Base-by-base conservation (phyloP, 2,329 filamentous ascomycete genomes). In the Diaporthe capsici region DNA sequence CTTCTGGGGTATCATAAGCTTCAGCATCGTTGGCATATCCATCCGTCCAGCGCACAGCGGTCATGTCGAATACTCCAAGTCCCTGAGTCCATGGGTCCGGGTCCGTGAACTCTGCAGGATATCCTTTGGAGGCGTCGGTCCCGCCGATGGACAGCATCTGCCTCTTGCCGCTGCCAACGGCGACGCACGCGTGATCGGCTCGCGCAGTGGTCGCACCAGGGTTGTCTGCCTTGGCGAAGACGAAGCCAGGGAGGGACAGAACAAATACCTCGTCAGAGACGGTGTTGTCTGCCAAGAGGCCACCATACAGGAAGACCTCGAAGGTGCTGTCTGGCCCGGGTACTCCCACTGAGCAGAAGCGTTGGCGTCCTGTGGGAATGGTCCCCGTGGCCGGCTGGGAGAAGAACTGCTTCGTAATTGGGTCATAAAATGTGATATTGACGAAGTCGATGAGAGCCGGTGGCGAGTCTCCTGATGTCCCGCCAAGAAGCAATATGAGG, bases 111-210 rank as follows among this genome's bases (percentile, higher is more conserved):
- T 77, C 76, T 15, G 78, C 78, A 15, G 77, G 79, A 28, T 78
- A 79, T 4, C 76, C 77, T 25, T 77, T 76, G 44, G 77, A 78
- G 31, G 79, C 79, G 55, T 84, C 81, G 10, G 79, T 77, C 8
- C 86, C 86, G 28, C 85, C 85, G 13, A 84, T 77, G 25, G 82
- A 82, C 2, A 87, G 73, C 84, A 87, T 84, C 76, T 87, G 85
- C 31, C 85, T 78, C 20, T 78, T 77, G 7, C 77, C 78, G 12
- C 79, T 78, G 10, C 83, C 84, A 28, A 85, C 80, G 5, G 84
- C 77, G 6, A 80, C 80, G 75, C 85, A 87, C 4, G 79, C 78
- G 39, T 84, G 83, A 47, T 83, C 80, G 15, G 80, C 79, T 6
- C 82, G 81, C 4, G 72, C 61, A 13, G 78, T 78, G 3, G 79